Evolutionary conservation across 1,284 basidiomycete species (phyloP).

Genomic region (Ceratobasidium sp.): DNA sequence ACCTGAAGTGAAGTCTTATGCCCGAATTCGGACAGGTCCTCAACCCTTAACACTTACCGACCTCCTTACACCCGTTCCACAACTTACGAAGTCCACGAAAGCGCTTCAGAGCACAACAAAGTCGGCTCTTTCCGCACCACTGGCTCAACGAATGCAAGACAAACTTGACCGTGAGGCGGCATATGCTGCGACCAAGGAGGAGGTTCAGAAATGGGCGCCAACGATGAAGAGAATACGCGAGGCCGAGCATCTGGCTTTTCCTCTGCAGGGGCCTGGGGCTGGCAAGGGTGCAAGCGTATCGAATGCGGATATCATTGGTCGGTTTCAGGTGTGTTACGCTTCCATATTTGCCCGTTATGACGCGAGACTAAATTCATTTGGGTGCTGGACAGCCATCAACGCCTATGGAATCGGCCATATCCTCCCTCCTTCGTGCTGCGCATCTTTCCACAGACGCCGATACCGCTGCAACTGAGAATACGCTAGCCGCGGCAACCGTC

Average conservation of each 20-base stretch:
- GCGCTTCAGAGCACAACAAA: constrained; percentile 63
- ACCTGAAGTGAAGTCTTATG: no score
- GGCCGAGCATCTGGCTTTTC: constrained; percentile 93
- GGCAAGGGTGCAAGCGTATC: constrained; percentile 62
- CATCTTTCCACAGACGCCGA: constrained; percentile 80
- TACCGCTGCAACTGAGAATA: constrained; percentile 78
- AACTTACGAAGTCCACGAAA: constrained; percentile 75
- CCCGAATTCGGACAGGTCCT: constrained; percentile 48
- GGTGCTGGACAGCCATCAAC: constrained; percentile 68
- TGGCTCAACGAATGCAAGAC: constrained; percentile 88
- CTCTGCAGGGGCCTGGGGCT: constrained; percentile 75
- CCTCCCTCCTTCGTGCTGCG: constrained; percentile 77
- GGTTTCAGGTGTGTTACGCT: constrained; percentile 71
- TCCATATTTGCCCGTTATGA: background rate
- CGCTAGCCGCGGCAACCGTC: constrained; percentile 54
- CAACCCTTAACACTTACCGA: constrained; percentile 67
- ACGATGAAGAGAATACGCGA: constrained; percentile 85
- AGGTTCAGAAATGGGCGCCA: constrained; percentile 93
- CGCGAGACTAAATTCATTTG: background rate
- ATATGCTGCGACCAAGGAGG: constrained; percentile 90
- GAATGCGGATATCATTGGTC: constrained; percentile 79
- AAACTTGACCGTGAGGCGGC: constrained; percentile 93
- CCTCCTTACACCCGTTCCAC: constrained; percentile 48
- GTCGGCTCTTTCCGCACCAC: constrained; percentile 79
- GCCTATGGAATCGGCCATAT: constrained; percentile 80